phyloP scores from a whole-genome alignment of 1,284 basidiomycete genomes.

The Vanrija sp. region DNA sequence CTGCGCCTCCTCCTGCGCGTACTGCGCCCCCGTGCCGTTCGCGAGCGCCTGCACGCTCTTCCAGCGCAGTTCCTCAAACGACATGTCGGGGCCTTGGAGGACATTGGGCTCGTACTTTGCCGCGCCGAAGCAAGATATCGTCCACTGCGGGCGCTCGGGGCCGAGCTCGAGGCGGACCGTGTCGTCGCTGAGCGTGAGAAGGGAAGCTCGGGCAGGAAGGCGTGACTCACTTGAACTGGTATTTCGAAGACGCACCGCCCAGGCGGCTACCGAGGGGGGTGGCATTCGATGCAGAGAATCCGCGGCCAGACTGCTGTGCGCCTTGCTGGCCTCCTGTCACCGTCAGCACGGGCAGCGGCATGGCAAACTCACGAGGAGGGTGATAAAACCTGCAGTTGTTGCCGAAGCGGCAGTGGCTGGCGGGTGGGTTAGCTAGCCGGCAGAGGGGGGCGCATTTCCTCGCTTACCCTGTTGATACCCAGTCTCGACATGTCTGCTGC shows the following conservation, averaged over 20 bases:
- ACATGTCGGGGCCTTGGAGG: slow-evolving; percentile 66
- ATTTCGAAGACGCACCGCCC: slow-evolving; percentile 14
- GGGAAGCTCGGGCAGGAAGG: neutral
- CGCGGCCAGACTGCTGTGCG: neutral
- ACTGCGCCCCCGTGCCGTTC: neutral
- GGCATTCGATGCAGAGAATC: slow-evolving; percentile 15
- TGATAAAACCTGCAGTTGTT: slow-evolving; percentile 34
- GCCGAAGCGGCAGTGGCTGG: slow-evolving; percentile 37
- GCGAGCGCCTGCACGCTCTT: slow-evolving; percentile 58
- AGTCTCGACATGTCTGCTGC: slow-evolving; percentile 13
- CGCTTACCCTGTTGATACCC: slow-evolving; percentile 9
- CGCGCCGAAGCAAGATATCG: slow-evolving; percentile 69
- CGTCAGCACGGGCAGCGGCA: neutral
- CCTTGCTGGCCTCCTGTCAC: slow-evolving; percentile 2
- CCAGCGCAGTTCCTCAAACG: slow-evolving; percentile 73
- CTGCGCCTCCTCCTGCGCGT: slow-evolving; percentile 36
- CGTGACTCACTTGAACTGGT: slow-evolving; percentile 38
- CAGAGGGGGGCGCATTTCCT: neutral
- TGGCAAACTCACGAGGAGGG: slow-evolving; percentile 21
- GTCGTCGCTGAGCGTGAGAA: slow-evolving; percentile 26
- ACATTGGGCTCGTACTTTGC: slow-evolving; percentile 71
- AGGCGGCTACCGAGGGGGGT: slow-evolving; percentile 17
- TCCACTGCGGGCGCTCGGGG: slow-evolving; percentile 62
- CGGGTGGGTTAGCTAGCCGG: neutral
- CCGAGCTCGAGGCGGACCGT: slow-evolving; percentile 33